phyloP scores from a whole-genome alignment of 2,329 filamentous ascomycete species.

The Zarea fungicola region DNA sequence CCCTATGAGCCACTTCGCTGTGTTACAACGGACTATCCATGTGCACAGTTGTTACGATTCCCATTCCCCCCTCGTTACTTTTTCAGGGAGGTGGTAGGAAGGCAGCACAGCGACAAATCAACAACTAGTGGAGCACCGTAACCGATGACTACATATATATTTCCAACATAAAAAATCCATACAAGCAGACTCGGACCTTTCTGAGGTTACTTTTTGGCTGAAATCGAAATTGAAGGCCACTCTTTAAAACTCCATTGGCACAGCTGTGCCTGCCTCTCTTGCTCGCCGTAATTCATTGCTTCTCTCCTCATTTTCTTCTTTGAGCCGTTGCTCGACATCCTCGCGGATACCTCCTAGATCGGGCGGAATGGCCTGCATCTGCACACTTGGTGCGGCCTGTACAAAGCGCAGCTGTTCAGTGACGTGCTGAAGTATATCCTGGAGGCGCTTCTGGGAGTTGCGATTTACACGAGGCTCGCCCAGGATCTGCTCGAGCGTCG shows the following conservation, averaged over 20 bases:
- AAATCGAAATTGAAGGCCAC: neutral
- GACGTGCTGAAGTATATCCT: slow-evolving; percentile 71
- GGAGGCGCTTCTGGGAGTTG: slow-evolving; percentile 70
- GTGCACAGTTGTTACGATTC: no score
- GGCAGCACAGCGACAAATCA: no score
- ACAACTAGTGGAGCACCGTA: no score
- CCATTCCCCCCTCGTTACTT: no score
- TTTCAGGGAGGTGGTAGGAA: no score
- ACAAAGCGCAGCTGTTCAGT: slow-evolving; percentile 85
- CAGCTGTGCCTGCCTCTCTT: slow-evolving; percentile 53
- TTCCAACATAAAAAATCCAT: neutral
- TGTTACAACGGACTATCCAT: no score
- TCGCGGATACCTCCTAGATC: slow-evolving; percentile 65
- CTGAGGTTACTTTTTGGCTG: no score
- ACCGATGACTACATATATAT: no score
- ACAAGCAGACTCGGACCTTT: no score
- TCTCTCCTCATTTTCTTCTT: slow-evolving; percentile 57
- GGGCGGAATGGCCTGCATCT: slow-evolving; percentile 74
- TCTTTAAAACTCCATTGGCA: slow-evolving; percentile 48
- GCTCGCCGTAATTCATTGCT: slow-evolving; percentile 48
- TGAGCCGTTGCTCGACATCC: slow-evolving; percentile 62
- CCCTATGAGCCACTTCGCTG: no score
- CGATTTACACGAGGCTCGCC: slow-evolving; percentile 69
- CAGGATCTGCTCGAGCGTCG: slow-evolving; percentile 68
- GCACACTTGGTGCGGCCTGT: slow-evolving; percentile 77